These are phyloP conservation scores for Chloromonas sp. DNA, from an alignment of 163 green algal species.

Conservation along the genomic window DNA sequence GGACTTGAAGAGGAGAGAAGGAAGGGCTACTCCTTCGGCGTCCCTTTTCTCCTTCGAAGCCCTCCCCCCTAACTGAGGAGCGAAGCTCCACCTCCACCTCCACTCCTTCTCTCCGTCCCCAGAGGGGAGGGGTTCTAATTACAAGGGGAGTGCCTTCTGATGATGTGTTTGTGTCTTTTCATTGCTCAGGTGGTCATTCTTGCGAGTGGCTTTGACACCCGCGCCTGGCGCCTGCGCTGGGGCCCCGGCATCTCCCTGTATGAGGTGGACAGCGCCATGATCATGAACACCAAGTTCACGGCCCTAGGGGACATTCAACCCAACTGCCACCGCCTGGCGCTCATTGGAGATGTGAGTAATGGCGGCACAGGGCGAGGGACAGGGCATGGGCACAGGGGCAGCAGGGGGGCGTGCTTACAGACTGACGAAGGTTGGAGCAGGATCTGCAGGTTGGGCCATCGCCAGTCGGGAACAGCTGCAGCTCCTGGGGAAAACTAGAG, in stretches of 20 bases:
- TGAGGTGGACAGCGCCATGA: slow-evolving; percentile 14
- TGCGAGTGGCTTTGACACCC: slow-evolving; percentile 2
- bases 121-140: too few relatives aligned
- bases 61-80: too few relatives aligned
- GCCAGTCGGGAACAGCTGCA: too few relatives aligned
- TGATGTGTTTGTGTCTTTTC: too few relatives aligned
- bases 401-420: background rate
- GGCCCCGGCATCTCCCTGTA: background rate
- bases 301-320: slow-evolving; percentile 15
- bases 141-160: too few relatives aligned
- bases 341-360: slow-evolving; percentile 15
- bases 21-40: too few relatives aligned
- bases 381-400: background rate
- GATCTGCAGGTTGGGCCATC: too few relatives aligned
- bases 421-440: background rate
- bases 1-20: too few relatives aligned
- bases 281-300: slow-evolving; percentile 8
- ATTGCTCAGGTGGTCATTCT: background rate
- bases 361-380: background rate
- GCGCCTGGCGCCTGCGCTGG: background rate
- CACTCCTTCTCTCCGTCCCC: too few relatives aligned
- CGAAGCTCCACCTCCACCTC: too few relatives aligned
- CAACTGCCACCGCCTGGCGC: slow-evolving; percentile 19
- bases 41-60: too few relatives aligned
- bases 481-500: too few relatives aligned